Conservation (phyloP, 1,139 yeast genomes). For the Suhomyces chickasaworum region DNA sequence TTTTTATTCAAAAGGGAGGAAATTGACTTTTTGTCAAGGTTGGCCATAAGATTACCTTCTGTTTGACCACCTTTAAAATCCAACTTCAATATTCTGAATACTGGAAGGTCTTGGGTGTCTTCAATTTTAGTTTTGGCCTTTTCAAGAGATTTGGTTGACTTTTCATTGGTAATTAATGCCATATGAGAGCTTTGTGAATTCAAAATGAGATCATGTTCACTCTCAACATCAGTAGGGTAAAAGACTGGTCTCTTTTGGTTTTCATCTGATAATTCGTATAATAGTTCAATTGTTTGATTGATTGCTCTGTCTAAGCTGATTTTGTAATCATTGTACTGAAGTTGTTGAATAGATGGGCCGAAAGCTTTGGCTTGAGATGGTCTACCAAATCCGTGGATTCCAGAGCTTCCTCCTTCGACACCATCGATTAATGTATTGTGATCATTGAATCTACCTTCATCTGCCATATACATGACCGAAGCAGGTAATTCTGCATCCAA, state of each 20-base stretch:
- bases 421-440: constrained; percentile 36
- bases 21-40: constrained; percentile 64
- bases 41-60: constrained; percentile 43
- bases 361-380: constrained; percentile 19
- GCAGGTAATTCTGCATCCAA: constrained; percentile 24
- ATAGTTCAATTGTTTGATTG: constrained; percentile 53
- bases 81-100: constrained; percentile 62
- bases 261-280: constrained; percentile 56
- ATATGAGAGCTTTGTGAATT: constrained; percentile 51
- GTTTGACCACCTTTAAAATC: constrained; percentile 62
- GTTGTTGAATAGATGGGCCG: constrained; percentile 59
- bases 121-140: constrained; percentile 31
- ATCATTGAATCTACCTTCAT: constrained; percentile 32
- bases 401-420: constrained; percentile 19
- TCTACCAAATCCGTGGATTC: constrained; percentile 7
- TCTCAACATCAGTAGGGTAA: constrained; percentile 53
- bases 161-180: constrained; percentile 52
- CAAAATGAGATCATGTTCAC: constrained; percentile 36
- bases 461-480: constrained; percentile 36
- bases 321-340: constrained; percentile 69
- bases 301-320: constrained; percentile 65
- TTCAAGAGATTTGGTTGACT: constrained; percentile 32
- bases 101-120: constrained; percentile 32
- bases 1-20: constrained; percentile 68
- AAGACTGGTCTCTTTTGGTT: constrained; percentile 64